Percentiles rank a stretch among this genome's conserved stretches.
These are phyloP conservation scores for Metarhizium guizhouense DNA, from an alignment of 2,329 filamentous ascomycete genomes.

Conservation along the genomic window DNA sequence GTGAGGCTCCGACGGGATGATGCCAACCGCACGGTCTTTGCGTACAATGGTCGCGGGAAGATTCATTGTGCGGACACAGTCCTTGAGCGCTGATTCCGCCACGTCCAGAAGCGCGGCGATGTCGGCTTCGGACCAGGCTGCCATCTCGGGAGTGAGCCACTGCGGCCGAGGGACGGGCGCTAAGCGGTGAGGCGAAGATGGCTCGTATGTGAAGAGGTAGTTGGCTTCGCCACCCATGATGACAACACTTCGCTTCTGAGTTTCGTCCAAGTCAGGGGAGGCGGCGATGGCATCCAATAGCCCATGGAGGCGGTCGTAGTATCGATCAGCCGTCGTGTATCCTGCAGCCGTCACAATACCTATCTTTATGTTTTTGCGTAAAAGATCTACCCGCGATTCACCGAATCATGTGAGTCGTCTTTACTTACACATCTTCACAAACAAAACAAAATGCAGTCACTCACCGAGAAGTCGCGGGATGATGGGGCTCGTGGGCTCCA, in stretches of 20 bases:
- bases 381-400: constrained; percentile 43
- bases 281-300: constrained; percentile 69
- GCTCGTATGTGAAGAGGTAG: constrained; percentile 79
- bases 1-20: constrained; percentile 52
- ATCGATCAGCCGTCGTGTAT: constrained; percentile 79
- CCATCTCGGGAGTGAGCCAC: constrained; percentile 76
- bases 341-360: constrained; percentile 96
- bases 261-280: constrained; percentile 47
- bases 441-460: neutral
- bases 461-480: constrained; percentile 53
- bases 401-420: neutral
- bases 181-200: constrained; percentile 56
- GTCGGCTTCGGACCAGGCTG: constrained; percentile 64
- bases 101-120: constrained; percentile 78
- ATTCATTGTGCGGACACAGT: constrained; percentile 71
- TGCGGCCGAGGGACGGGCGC: constrained; percentile 53
- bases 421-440: neutral
- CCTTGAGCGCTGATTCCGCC: constrained; percentile 73
- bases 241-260: constrained; percentile 70
- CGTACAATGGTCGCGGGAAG: constrained; percentile 74
- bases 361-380: constrained; percentile 70
- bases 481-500: constrained; percentile 68
- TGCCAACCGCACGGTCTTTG: constrained; percentile 80
- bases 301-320: constrained; percentile 80
- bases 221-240: constrained; percentile 96